phyloP scores from a whole-genome alignment of 1,139 yeast genomes.

The Suhomyces terraborum region DNA sequence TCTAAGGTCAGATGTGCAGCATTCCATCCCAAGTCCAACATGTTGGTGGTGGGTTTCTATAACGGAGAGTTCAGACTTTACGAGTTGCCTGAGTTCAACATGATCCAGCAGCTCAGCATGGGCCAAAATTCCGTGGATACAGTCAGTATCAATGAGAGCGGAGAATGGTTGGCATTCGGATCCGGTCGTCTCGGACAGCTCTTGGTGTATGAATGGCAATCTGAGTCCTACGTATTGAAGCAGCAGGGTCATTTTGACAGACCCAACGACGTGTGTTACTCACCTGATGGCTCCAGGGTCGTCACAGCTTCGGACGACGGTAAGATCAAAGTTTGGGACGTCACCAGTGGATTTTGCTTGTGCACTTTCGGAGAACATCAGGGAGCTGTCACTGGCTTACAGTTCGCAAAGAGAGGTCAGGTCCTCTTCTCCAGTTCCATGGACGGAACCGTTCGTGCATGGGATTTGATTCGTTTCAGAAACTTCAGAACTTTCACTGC shows the following conservation, averaged over 20 bases:
- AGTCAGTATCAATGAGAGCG: slow-evolving; percentile 75
- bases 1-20: slow-evolving; percentile 79
- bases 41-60: slow-evolving; percentile 85
- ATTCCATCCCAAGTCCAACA: slow-evolving; percentile 70
- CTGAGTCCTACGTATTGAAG: slow-evolving; percentile 89
- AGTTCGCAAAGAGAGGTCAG: slow-evolving; percentile 84
- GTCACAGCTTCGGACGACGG: slow-evolving; percentile 98
- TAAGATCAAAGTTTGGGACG: slow-evolving; percentile 94
- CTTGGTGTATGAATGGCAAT: slow-evolving; percentile 97
- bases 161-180: slow-evolving; percentile 98
- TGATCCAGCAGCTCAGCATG: slow-evolving; percentile 86
- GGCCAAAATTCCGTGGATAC: slow-evolving; percentile 89
- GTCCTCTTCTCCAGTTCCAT: slow-evolving; percentile 87
- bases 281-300: slow-evolving; percentile 92
- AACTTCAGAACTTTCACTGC: slow-evolving; percentile 95
- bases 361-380: slow-evolving; percentile 91
- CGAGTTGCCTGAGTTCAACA: slow-evolving; percentile 70
- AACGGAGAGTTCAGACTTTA: slow-evolving; percentile 93
- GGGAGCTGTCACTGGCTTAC: slow-evolving; percentile 84
- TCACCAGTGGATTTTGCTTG: slow-evolving; percentile 86
- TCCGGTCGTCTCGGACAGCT: slow-evolving; percentile 90
- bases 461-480: slow-evolving; percentile 92
- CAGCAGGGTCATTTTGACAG: slow-evolving; percentile 98
- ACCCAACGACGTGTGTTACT: slow-evolving; percentile 77
- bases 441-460: slow-evolving; percentile 97